Base-by-base conservation (phyloP, 805 yeast genomes). In the Spathaspora arborariae region DNA sequence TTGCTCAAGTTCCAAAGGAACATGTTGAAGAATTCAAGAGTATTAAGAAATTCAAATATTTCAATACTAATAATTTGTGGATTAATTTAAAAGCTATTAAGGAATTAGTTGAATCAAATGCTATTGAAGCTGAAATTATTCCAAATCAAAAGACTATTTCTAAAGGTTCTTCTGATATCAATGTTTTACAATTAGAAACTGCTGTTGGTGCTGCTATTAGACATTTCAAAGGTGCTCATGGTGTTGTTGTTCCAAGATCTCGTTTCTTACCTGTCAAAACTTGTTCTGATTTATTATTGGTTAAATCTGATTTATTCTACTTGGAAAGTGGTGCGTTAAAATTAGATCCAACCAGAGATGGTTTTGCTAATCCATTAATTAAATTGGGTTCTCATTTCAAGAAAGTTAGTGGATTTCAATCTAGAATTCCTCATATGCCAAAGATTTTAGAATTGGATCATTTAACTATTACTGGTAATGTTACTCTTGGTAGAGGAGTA, bases 181-280 rank as follows among this genome's bases (percentile, higher is more conserved):
- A 85, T 62, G 97, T 92, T 44, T 73, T 92, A 62, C 99, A 92
- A 75, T 82, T 94, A 64, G 99, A 94, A 77, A 94, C 99, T 43
- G 99, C 99, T 22, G 96, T 89, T 58, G 99, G 99, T 76, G 98
- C 99, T 35, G 98, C 98, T 41, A 94, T 94, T 65, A 87, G 96
- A 72, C 92, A 91, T 72, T 94, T 94, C 72, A 77, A 84, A 55
- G 87, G 88, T 58, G 97, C 97, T 24, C 96, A 89, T 61, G 99
- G 99, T 72, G 95, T 94, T 58, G 96, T 90, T 60, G 99, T 94
- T 34, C 98, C 99, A 70, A 88, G 99, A 76, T 81, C 96, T 37
- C 84, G 99, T 66, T 94, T 94, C 80, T 79, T 94, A 73, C 99
- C 99, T 13, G 99, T 94, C 59, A 94, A 94, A 78, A 94, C 99